Conservation (phyloP, 768 basidiomycete genomes). For the Xanthoconium purpureum region DNA sequence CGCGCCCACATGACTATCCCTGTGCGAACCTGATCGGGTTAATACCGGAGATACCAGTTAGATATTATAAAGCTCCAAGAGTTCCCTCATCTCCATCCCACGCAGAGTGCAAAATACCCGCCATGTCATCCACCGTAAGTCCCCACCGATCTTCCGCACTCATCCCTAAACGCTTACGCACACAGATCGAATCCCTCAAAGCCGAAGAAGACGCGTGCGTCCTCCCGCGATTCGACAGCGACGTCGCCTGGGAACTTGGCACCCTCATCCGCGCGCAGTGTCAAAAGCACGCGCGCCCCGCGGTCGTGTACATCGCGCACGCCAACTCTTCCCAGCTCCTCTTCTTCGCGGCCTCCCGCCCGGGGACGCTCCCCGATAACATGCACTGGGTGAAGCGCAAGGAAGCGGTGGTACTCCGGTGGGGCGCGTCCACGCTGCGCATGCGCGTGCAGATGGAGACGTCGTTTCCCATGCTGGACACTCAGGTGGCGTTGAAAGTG, state of each 20-base stretch:
- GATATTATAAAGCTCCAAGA: no score
- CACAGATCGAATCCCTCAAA: slow-evolving; percentile 22
- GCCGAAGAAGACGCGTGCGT: slow-evolving; percentile 26
- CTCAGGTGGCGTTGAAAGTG: slow-evolving; percentile 7
- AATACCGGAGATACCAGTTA: no score
- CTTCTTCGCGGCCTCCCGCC: slow-evolving; percentile 28
- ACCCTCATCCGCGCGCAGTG: slow-evolving; percentile 22
- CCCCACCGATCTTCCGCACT: no score
- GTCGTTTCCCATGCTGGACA: fast-evolving
- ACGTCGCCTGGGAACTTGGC: slow-evolving; percentile 35
- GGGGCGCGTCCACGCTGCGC: slow-evolving; percentile 28
- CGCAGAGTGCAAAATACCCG: no score
- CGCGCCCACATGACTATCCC: no score
- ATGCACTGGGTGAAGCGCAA: slow-evolving; percentile 36
- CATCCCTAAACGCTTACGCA: no score
- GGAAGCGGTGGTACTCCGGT: slow-evolving; percentile 30
- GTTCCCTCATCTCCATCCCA: no score
- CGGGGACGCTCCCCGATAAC: slow-evolving; percentile 32
- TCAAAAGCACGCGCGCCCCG: slow-evolving; percentile 19
- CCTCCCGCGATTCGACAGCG: slow-evolving; percentile 29
- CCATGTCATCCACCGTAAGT: no score
- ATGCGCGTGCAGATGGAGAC: slow-evolving; percentile 18
- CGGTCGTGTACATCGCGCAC: slow-evolving; percentile 28
- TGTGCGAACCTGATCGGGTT: no score
- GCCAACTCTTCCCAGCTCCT: slow-evolving; percentile 31